Evolutionary conservation across 768 basidiomycete genomes (phyloP).

Genomic region (Tylopilus sp.): DNA sequence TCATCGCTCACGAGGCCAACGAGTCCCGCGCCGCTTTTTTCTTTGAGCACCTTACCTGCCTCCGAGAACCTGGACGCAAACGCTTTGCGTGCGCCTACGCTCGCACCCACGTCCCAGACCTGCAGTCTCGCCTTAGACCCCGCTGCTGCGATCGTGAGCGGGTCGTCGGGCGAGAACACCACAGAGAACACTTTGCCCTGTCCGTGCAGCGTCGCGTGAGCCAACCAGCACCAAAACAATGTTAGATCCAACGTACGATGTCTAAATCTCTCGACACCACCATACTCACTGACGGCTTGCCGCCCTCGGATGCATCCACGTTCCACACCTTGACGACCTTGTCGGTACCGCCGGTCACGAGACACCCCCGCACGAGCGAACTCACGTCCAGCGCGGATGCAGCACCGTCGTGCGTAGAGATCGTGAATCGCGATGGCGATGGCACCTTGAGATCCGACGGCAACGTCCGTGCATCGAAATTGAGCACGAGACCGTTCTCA

Average conservation of each 20-base stretch:
- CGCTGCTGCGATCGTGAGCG: constrained; percentile 89
- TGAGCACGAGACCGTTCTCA: constrained; percentile 91
- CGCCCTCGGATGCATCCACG: constrained; percentile 59
- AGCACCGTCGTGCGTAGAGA: constrained; percentile 91
- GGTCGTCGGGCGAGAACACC: constrained; percentile 90
- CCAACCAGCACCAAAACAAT: not conserved
- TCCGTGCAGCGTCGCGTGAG: constrained; percentile 2
- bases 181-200: constrained; percentile 97
- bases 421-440: constrained; percentile 77
- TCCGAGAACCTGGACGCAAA: constrained; percentile 76
- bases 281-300: constrained; percentile 74
- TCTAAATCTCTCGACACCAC: constrained; percentile 88
- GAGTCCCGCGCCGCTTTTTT: constrained; percentile 63
- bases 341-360: constrained; percentile 93
- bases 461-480: constrained; percentile 86
- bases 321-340: constrained; percentile 98
- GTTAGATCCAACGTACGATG: constrained; percentile 53
- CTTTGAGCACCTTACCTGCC: constrained; percentile 65
- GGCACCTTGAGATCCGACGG: constrained; percentile 62
- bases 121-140: constrained; percentile 94
- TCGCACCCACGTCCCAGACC: constrained; percentile 92
- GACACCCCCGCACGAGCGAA: constrained; percentile 82
- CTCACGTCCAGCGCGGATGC: constrained; percentile 89
- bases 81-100: constrained; percentile 75
- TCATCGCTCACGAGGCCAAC: constrained; percentile 67